Evolutionary conservation across 306 rosid genomes (phyloP).

Genomic region (Medicago ruthenica): DNA sequence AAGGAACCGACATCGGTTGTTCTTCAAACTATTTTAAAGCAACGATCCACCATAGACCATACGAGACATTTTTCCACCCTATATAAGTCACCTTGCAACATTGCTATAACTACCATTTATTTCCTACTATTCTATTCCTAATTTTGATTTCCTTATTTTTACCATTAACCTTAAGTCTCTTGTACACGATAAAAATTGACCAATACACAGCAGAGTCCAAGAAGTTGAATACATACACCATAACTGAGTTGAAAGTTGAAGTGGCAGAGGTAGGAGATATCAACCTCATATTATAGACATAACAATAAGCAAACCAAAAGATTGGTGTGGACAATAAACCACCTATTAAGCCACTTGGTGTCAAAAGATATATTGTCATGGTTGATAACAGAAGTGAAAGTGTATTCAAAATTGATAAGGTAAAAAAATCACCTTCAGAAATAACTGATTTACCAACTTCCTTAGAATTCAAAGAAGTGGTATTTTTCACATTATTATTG

Average conservation of each 20-base stretch:
- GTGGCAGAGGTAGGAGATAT: conserved; percentile 20
- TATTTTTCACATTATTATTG: too few relatives aligned
- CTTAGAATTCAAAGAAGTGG: neutral
- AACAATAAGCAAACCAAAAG: conserved; percentile 13
- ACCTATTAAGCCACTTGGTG: conserved; percentile 21
- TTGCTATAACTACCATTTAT: too few relatives aligned
- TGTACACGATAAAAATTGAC: neutral
- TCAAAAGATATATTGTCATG: conserved; percentile 12
- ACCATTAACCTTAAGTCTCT: neutral
- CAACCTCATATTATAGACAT: conserved; percentile 10
- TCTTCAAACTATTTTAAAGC: too few relatives aligned
- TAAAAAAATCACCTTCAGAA: neutral
- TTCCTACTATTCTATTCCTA: neutral
- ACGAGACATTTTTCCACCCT: too few relatives aligned
- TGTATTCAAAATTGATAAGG: neutral
- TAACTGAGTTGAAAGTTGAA: neutral
- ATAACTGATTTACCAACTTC: conserved; percentile 26
- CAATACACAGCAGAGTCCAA: neutral
- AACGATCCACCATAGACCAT: too few relatives aligned
- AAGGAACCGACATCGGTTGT: too few relatives aligned
- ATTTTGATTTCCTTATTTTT: neutral
- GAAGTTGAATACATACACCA: neutral
- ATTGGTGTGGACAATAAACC: neutral
- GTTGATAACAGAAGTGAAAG: conserved; percentile 29
- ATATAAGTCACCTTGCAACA: too few relatives aligned